phyloP scores from a whole-genome alignment of 306 rosid genomes.

The Acacia acuminata region DNA sequence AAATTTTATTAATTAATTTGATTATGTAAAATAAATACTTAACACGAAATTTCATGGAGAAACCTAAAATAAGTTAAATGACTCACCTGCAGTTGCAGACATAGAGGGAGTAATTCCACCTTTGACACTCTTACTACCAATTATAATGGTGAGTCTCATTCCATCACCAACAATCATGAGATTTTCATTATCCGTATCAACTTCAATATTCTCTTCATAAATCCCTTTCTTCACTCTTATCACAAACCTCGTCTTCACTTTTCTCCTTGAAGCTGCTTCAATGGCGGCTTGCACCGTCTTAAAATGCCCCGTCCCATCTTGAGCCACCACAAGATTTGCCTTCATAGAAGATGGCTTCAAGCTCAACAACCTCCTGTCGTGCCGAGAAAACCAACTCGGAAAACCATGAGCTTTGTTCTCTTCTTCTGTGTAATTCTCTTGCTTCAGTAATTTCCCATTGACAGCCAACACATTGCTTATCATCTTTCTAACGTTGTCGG shows the following conservation, averaged over 20 bases:
- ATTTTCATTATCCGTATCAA: conserved; percentile 50
- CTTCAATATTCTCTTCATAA: conserved; percentile 74
- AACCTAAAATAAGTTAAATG: too few species aligned
- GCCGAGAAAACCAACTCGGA: conserved; percentile 60
- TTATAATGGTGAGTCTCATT: conserved; percentile 52
- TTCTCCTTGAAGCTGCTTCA: too few species aligned
- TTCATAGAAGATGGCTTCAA: conserved; percentile 3
- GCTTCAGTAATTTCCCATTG: conserved; percentile 42
- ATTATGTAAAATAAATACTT: too few species aligned
- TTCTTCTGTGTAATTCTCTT: not conserved
- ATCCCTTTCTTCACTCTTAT: conserved; percentile 71
- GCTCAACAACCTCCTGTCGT: conserved; percentile 53
- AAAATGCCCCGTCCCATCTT: conserved; percentile 71
- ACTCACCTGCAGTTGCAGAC: conserved; percentile 85
- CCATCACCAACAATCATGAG: conserved; percentile 88
- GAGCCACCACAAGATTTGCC: conserved; percentile 69
- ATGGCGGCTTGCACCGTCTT: too few species aligned
- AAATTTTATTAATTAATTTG: too few species aligned
- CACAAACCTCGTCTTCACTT: conserved; percentile 42
- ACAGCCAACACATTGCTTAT: conserved; percentile 72
- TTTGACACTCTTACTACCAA: conserved; percentile 59
- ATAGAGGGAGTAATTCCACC: conserved; percentile 71
- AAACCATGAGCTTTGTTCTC: not conserved
- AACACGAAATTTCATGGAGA: too few species aligned
- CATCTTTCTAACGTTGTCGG: conserved; percentile 24